Conservation (phyloP, 768 basidiomycete genomes). For the Panaeolus cyanescens region DNA sequence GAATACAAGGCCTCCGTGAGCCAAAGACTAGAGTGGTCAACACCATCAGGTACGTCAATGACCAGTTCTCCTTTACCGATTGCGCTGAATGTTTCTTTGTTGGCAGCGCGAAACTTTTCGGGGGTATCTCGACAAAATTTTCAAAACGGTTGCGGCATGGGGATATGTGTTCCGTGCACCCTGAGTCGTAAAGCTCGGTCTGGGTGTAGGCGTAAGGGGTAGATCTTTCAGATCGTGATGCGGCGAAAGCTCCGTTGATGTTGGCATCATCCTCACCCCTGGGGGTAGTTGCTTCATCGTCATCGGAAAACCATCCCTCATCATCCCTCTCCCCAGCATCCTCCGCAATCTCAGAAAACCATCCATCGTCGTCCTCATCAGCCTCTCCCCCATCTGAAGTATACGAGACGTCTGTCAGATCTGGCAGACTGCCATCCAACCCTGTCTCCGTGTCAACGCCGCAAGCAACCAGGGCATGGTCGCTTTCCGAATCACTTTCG, state of each 20-base stretch:
- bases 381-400: neutral
- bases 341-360: neutral
- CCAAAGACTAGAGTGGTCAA: slow-evolving; percentile 11
- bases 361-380: neutral
- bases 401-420: slow-evolving; percentile 6
- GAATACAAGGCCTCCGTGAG: slow-evolving; percentile 21
- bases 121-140: slow-evolving; percentile 18
- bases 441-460: neutral
- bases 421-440: neutral
- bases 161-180: slow-evolving; percentile 30
- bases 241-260: neutral
- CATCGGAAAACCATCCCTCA: too few species aligned
- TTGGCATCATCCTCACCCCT: slow-evolving; percentile 6
- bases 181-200: slow-evolving; percentile 29
- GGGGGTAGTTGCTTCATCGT: slow-evolving; percentile 12
- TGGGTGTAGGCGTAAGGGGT: neutral
- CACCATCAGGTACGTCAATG: slow-evolving; percentile 20
- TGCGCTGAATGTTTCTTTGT: slow-evolving; percentile 21
- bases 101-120: slow-evolving; percentile 21
- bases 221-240: neutral
- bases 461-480: neutral
- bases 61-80: slow-evolving; percentile 22
- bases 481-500: neutral
- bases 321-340: neutral
- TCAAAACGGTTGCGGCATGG: slow-evolving; percentile 24